A percentile compares a stretch with the other conserved stretches of the same genome.
These are phyloP conservation scores for Solanum stenotomum DNA, from an alignment of 257 asterid species.

Conservation along the genomic window DNA sequence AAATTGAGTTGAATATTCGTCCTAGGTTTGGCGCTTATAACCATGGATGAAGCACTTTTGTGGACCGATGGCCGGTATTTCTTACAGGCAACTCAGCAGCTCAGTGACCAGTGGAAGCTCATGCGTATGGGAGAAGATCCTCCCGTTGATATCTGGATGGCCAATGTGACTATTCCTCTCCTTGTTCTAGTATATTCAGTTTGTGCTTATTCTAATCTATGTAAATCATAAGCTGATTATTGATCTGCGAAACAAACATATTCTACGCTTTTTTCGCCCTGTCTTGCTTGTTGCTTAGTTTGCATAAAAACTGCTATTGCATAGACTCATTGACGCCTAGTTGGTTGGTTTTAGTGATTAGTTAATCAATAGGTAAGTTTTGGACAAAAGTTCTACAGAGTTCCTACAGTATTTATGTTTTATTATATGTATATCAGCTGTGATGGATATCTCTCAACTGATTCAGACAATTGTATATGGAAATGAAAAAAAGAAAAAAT, in stretches of 20 bases:
- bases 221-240: not conserved
- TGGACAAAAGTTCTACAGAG: not conserved
- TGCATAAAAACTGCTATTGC: not conserved
- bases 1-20: not conserved
- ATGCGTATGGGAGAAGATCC: slow-evolving; percentile 90
- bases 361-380: not conserved
- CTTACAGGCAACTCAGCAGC: slow-evolving; percentile 83
- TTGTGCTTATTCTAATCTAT: not conserved
- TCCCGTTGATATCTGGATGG: slow-evolving; percentile 76
- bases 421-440: not conserved
- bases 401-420: not conserved
- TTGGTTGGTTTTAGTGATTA: not conserved
- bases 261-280: not conserved
- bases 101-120: slow-evolving; percentile 79
- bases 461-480: not conserved
- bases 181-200: not conserved
- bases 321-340: not conserved
- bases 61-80: slow-evolving; percentile 98
- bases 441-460: not conserved
- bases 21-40: slow-evolving; percentile 78
- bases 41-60: slow-evolving; percentile 67
- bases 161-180: slow-evolving; percentile 49
- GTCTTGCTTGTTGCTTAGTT: not conserved
- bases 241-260: not conserved
- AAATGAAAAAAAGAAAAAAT: not conserved